Base-by-base conservation (phyloP, 2,329 filamentous ascomycete species). In the Sporothrix pseudoabietina region DNA sequence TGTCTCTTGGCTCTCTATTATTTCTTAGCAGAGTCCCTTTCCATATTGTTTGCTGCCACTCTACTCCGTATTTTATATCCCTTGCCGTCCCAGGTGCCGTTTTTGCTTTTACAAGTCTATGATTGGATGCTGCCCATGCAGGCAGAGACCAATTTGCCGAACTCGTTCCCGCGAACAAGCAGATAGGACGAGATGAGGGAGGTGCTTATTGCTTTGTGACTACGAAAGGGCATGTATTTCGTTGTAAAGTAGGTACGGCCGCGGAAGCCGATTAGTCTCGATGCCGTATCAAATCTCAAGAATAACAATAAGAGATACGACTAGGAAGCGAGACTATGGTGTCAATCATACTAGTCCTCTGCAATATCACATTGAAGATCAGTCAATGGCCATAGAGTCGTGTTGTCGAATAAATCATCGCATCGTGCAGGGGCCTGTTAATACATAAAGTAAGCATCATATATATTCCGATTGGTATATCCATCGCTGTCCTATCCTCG, bases 81-180 rank as follows among this genome's bases (percentile, higher is more conserved):
- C 61, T 44, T 65, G 61, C 61, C 61, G 61, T 47, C 39, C 39
- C n/a, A 47, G 44, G 7, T 30, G 39, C 39, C 39, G 39, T 65
- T 26, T 6, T 26, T 2, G 16, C 14, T 49, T 44, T 16, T 3
- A 1, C 4, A 39, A 16, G 19, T 14, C 8, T 47, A 19, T 30
- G 39, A 65, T 47, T 65, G 39, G 39, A 12, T 7, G 32, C 19
- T 63, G 7, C 35, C 22, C 14, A 10, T 63, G 35, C 7, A 41
- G 57, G 35, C 16, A 16, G 19, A 22, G 19, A 12, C 2, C 44
- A n/a, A 41, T 63, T 16, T 63, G 32, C 57, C 57, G 35, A 41
- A 12, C 57, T 63, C 57, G 32, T 63, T n/a, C 16, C 61, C n/a
- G 61, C 26, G 32, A n/a, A 14, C 1, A 26, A 26, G 26, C 2